These are phyloP conservation scores for Trichoderma guizhouense DNA, from an alignment of 2,329 filamentous ascomycete species.

Conservation along the genomic window DNA sequence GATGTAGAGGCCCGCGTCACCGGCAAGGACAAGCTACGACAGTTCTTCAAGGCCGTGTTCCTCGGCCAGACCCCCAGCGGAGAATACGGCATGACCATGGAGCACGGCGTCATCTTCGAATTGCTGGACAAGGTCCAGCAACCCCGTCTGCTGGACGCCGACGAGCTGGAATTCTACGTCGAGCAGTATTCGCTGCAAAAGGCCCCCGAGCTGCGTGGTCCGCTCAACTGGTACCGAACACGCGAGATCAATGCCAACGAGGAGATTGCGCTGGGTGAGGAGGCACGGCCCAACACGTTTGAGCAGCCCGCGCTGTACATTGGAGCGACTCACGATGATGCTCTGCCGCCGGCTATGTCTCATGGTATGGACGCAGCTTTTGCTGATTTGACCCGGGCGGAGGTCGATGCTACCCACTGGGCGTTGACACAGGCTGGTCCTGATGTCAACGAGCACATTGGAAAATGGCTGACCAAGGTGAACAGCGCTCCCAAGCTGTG, in stretches of 20 bases:
- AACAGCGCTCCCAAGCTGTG: constrained; percentile 29
- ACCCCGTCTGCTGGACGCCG: constrained; percentile 58
- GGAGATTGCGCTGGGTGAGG: constrained; percentile 60
- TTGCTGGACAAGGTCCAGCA: constrained; percentile 55
- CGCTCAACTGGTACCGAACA: constrained; percentile 85
- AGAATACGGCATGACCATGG: constrained; percentile 55
- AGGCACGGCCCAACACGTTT: constrained; percentile 46
- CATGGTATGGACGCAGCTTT: constrained; percentile 67
- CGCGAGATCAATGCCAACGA: constrained; percentile 71
- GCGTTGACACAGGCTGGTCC: constrained; percentile 69
- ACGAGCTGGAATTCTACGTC: constrained; percentile 76
- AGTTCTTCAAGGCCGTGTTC: constrained; percentile 69
- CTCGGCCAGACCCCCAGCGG: constrained; percentile 59
- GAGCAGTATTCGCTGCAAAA: constrained; percentile 62
- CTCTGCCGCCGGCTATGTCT: constrained; percentile 70
- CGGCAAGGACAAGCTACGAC: constrained; percentile 59
- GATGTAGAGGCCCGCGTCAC: constrained; percentile 59
- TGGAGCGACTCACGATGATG: constrained; percentile 64
- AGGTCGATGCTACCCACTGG: constrained; percentile 77
- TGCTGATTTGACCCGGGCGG: constrained; percentile 58
- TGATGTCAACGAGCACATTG: constrained; percentile 67
- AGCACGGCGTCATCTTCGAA: constrained; percentile 62
- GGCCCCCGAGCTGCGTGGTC: constrained; percentile 64
- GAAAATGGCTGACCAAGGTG: constrained; percentile 58
- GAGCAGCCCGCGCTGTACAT: constrained; percentile 71